These are phyloP conservation scores for Aspergillus avenaceus DNA, from an alignment of 495 filamentous ascomycete genomes.

Conservation along the genomic window DNA sequence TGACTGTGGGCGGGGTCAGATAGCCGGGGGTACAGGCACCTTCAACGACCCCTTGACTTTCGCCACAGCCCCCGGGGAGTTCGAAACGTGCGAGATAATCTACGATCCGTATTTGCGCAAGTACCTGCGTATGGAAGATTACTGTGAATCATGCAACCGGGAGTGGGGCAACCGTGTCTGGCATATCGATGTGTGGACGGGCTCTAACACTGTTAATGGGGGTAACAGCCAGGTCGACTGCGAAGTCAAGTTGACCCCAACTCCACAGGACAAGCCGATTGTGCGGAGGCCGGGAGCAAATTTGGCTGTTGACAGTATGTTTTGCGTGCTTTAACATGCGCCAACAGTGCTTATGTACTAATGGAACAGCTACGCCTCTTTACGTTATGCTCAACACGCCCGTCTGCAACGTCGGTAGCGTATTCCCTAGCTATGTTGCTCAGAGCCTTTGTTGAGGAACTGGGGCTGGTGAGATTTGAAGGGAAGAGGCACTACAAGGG, in stretches of 20 bases:
- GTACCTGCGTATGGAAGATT: conserved; percentile 36
- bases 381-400: neutral
- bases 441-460: neutral
- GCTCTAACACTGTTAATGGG: neutral
- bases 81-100: conserved; percentile 40
- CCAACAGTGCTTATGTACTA: neutral
- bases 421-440: neutral
- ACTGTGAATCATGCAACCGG: conserved; percentile 14
- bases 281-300: neutral
- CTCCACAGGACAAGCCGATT: neutral
- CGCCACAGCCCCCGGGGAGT: conserved; percentile 37
- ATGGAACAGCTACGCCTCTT: neutral
- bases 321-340: no score
- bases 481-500: no score
- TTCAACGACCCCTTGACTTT: conserved; percentile 44
- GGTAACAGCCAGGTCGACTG: neutral
- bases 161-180: neutral
- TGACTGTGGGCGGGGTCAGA: conserved; percentile 30
- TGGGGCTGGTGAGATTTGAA: no score
- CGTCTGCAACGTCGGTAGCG: neutral
- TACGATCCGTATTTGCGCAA: conserved; percentile 42
- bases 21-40: conserved; percentile 31
- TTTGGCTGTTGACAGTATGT: neutral
- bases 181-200: neutral
- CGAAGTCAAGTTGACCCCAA: neutral